Evolutionary conservation across 345 rosid species (phyloP), one percentile per base, ranked within the genome.

Genomic region (Rhodomyrtus tomentosa): DNA sequence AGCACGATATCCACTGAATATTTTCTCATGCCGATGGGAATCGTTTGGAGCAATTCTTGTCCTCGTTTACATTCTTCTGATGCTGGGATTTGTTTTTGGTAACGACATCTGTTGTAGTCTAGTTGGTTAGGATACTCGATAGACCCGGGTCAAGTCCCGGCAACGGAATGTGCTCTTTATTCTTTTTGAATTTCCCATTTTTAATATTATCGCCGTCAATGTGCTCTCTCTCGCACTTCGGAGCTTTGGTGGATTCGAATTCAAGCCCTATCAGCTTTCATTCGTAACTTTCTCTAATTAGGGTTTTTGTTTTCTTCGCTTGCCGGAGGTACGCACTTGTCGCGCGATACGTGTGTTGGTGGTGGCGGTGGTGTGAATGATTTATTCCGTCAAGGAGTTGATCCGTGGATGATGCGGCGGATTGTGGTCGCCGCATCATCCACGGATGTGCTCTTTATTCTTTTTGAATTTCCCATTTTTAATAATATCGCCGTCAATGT

Each of bases 111-210:
- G 89, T 88, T 90, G 92, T 88, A 89, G 92, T 90, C 91, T 88
- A 89, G 90, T 85, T 81, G 90, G 90, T 88, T 81, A 88, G 89
- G 92, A 90, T 90, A 86, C 87, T 89, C 89, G 89, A 90, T 83
- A 86, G 89, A 86, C 89, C 89, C 85, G 88, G 89, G 88, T 88
- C 87, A 74, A 88, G 88, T 89, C 88, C 88, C 90, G 89, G 89
- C 89, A 89, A 89, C 86, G 86, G 87, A 88, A 8, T 48, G n/a
- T n/a, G n/a, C n/a, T 18, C 18, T 25, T n/a, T 32, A 18, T 18
- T 1, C 9, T 68, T 32, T 62, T 6, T 7, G 40, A 36, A 68
- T 32, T 68, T 59, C 10, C 55, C 10, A 11, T 9, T 22, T 24
- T 22, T 22, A 10, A 55, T 55, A 22, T 3, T 22, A 55, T 55